phyloP scores from a whole-genome alignment of 495 filamentous ascomycete species.

The Penicillium dipodomyicola region DNA sequence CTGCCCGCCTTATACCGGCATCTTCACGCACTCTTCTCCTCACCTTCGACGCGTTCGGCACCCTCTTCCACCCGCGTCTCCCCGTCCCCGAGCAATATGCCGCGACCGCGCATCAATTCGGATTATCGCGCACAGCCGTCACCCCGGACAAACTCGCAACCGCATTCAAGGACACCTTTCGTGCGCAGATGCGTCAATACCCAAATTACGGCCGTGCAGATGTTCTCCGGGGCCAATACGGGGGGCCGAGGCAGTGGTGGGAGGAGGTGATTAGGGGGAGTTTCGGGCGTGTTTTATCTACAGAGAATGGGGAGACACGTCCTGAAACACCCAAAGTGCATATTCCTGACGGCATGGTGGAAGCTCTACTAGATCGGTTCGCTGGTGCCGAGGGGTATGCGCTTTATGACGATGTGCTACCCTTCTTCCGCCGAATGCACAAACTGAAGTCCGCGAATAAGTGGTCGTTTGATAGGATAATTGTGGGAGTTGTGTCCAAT shows the following conservation, averaged over 20 bases:
- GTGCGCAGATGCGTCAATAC: conserved; percentile 41
- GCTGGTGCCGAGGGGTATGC: conserved; percentile 59
- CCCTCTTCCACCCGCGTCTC: conserved; percentile 62
- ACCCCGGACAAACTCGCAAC: conserved; percentile 29
- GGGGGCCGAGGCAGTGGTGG: conserved; percentile 67
- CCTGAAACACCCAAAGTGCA: background rate
- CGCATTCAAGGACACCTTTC: conserved; percentile 52
- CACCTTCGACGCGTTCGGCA: conserved; percentile 76
- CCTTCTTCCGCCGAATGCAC: conserved; percentile 50
- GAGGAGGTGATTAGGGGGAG: conserved; percentile 51
- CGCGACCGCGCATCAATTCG: conserved; percentile 54
- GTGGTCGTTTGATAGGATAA: conserved; percentile 31
- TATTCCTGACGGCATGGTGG: conserved; percentile 48
- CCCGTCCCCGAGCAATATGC: conserved; percentile 64
- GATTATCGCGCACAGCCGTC: conserved; percentile 41
- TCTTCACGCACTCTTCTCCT: conserved; percentile 53
- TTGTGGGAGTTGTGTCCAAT: conserved; percentile 71
- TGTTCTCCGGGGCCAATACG: conserved; percentile 45
- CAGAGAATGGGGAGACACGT: background rate
- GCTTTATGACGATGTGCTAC: conserved; percentile 52
- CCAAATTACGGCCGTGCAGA: conserved; percentile 66
- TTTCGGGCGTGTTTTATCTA: conserved; percentile 25
- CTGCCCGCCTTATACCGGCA: background rate
- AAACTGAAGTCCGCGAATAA: conserved; percentile 10
- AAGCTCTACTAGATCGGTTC: conserved; percentile 59